A percentile compares a stretch with the other conserved stretches of the same genome.
These are phyloP conservation scores for Paramecium bursaria DNA, from an alignment of 73 alveolate genomes.

Conservation along the genomic window DNA sequence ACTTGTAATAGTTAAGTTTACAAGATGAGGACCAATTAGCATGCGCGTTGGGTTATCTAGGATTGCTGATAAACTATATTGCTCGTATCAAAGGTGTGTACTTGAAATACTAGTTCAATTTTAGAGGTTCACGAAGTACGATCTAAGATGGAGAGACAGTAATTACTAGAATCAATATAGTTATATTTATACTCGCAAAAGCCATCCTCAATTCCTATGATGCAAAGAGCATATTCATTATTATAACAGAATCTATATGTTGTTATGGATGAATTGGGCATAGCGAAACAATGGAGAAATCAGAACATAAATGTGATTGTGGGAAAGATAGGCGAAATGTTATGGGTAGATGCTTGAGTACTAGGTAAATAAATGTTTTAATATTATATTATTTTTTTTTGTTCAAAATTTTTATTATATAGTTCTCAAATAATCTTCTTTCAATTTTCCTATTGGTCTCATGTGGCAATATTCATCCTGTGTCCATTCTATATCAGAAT, in stretches of 20 bases:
- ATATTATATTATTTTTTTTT: not conserved
- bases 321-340: constrained; percentile 53
- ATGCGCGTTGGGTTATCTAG: constrained; percentile 14
- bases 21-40: constrained; percentile 15
- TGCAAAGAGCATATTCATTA: not conserved
- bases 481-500: constrained; percentile 16
- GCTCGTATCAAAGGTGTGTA: constrained; percentile 30
- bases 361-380: not conserved
- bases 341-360: constrained; percentile 59
- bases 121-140: not conserved
- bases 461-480: constrained; percentile 35
- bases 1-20: not conserved
- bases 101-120: constrained; percentile 9
- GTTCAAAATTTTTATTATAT: not conserved
- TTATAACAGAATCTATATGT: constrained; percentile 6
- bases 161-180: not conserved
- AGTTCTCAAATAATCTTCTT: constrained; percentile 35
- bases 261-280: constrained; percentile 28
- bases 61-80: not conserved
- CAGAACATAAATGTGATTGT: not conserved
- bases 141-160: not conserved
- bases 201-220: not conserved
- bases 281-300: constrained; percentile 46
- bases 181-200: constrained; percentile 3
- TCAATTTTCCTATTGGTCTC: not conserved